A percentile compares a stretch with the other conserved stretches of the same genome.
These are phyloP conservation scores for Phylloporus sp. DNA, from an alignment of 768 basidiomycete species.

Conservation along the genomic window DNA sequence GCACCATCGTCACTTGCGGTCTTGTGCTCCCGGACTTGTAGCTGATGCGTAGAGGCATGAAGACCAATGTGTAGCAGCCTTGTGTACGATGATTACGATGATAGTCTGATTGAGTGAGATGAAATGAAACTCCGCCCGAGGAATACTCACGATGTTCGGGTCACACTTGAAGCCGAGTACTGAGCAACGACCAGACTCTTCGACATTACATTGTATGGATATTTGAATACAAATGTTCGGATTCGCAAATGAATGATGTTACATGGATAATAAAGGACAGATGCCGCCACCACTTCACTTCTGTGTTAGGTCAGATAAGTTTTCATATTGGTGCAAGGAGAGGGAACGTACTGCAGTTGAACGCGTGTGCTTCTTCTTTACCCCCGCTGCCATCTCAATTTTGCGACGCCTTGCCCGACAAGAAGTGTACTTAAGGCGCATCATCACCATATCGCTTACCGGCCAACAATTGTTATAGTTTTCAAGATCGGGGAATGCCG, in stretches of 20 bases:
- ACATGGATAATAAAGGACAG: too few relatives aligned
- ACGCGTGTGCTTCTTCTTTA: conserved; percentile 1
- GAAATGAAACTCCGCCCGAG: too few relatives aligned
- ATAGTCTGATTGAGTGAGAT: too few relatives aligned
- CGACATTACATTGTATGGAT: too few relatives aligned
- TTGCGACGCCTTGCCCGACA: background rate
- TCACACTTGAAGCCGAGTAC: too few relatives aligned
- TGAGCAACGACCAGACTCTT: too few relatives aligned
- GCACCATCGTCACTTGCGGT: background rate
- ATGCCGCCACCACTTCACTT: too few relatives aligned
- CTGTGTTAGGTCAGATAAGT: background rate
- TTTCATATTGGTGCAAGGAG: background rate
- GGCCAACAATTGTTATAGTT: conserved; percentile 9
- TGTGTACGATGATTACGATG: background rate
- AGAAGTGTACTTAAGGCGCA: conserved; percentile 6
- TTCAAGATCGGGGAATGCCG: conserved; percentile 6
- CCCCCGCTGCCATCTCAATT: background rate
- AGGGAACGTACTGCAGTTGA: too few relatives aligned
- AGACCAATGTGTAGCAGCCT: background rate
- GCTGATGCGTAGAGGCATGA: background rate
- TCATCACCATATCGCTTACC: conserved; percentile 8
- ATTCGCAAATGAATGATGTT: too few relatives aligned
- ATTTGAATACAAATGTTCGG: too few relatives aligned
- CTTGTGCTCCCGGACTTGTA: background rate
- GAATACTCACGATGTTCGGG: too few relatives aligned